Conservation (phyloP, 2,329 filamentous ascomycete species). For the Cephalotrichum gorgonifer region DNA sequence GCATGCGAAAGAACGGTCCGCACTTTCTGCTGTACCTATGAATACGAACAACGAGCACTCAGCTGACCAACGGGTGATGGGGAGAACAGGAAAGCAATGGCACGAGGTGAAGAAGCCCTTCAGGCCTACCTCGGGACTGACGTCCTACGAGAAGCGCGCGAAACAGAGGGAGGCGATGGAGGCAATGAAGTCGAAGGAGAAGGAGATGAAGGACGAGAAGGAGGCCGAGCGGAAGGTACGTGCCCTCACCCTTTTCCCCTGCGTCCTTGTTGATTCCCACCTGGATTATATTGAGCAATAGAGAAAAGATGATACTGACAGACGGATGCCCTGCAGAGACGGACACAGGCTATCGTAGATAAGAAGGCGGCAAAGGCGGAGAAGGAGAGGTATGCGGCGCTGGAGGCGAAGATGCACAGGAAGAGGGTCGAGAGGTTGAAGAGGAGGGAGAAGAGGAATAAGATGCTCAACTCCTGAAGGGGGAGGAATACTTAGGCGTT, state of each 20-base stretch:
- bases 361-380: constrained; percentile 84
- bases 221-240: constrained; percentile 75
- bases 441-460: constrained; percentile 94
- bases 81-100: constrained; percentile 79
- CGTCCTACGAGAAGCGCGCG: constrained; percentile 66
- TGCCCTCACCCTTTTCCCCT: background rate
- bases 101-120: constrained; percentile 75
- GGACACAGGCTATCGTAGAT: constrained; percentile 72
- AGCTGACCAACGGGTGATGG: background rate
- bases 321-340: constrained; percentile 40
- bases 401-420: constrained; percentile 96
- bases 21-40: background rate
- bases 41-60: background rate
- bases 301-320: background rate
- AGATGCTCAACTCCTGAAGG: constrained; percentile 57
- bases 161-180: constrained; percentile 59
- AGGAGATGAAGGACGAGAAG: constrained; percentile 93
- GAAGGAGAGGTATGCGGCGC: constrained; percentile 81
- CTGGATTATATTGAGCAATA: too few species aligned
- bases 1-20: constrained; percentile 77
- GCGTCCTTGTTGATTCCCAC: background rate
- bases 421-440: constrained; percentile 90
- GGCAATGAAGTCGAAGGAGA: constrained; percentile 85
- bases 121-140: constrained; percentile 67
- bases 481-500: too few species aligned